A percentile compares a stretch with the other conserved stretches of the same genome.
phyloP scores from a whole-genome alignment of 2,329 filamentous ascomycete species.

The Gremmenia infestans region DNA sequence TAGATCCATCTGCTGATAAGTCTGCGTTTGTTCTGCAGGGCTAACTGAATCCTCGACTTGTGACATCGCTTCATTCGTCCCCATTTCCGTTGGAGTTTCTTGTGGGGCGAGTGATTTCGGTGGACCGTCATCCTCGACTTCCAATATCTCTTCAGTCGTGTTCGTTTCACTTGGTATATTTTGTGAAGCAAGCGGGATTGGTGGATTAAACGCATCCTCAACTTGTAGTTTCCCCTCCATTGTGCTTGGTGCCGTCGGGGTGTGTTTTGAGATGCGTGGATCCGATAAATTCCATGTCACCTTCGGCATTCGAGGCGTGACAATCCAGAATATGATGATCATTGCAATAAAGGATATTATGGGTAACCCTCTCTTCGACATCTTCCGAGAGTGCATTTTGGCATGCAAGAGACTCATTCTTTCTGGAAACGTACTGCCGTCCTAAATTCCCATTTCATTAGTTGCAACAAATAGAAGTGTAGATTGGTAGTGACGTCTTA shows the following conservation, averaged over 20 bases:
- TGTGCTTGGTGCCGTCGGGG: no score
- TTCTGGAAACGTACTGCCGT: background rate
- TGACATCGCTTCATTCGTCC: background rate
- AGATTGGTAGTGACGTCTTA: background rate
- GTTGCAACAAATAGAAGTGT: background rate
- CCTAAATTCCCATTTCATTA: background rate
- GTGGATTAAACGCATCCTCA: no score
- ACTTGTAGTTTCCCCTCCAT: no score
- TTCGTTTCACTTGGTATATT: no score
- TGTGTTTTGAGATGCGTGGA: no score
- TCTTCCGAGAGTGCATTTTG: background rate
- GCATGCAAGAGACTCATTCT: background rate
- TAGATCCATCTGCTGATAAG: background rate
- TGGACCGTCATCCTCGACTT: no score
- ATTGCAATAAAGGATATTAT: background rate
- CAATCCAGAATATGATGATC: background rate
- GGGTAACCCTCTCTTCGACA: background rate
- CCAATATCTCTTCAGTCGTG: no score
- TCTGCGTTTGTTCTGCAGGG: background rate
- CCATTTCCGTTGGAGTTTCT: background rate
- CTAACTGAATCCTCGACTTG: background rate
- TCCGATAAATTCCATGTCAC: background rate
- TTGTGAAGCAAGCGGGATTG: no score
- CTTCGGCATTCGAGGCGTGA: background rate
- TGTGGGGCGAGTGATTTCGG: no score